These are phyloP conservation scores for Trichoderma sp. DNA, from an alignment of 2,329 filamentous ascomycete species.

Conservation along the genomic window DNA sequence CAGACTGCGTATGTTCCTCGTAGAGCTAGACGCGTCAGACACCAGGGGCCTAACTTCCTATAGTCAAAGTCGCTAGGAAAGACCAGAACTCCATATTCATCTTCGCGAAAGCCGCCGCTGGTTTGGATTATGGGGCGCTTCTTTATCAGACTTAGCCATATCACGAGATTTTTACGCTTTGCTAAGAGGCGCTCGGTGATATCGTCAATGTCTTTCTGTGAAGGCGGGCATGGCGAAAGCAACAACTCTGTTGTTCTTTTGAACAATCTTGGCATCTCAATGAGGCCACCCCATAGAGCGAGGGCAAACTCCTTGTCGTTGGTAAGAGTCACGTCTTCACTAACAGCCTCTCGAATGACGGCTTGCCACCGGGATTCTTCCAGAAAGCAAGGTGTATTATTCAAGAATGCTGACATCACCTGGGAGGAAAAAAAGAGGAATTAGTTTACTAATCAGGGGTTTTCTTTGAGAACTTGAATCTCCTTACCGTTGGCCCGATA, in stretches of 20 bases:
- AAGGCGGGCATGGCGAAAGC: background rate
- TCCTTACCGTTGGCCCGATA: conserved; percentile 10
- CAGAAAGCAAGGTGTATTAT: conserved; percentile 4
- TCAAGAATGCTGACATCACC: conserved; percentile 11
- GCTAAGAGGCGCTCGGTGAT: background rate
- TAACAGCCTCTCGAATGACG: conserved; percentile 9
- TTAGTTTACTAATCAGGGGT: background rate
- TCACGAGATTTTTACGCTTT: conserved; percentile 10
- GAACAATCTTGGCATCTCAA: conserved; percentile 1
- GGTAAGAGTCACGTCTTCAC: background rate
- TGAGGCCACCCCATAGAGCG: conserved; percentile 1
- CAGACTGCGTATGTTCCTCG: conserved; percentile 11
- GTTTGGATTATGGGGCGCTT: background rate
- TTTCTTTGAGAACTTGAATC: background rate
- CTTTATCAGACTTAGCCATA: background rate
- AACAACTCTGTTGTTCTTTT: background rate
- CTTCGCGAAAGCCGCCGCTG: background rate
- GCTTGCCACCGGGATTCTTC: conserved; percentile 2
- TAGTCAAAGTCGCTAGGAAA: conserved; percentile 5
- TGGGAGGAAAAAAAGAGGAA: background rate
- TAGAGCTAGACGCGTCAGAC: background rate
- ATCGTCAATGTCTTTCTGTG: background rate
- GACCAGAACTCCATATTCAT: background rate
- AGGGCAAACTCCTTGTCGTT: conserved; percentile 6
- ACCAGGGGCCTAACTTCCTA: background rate